These are phyloP conservation scores for Talaromyces sp. DNA, from an alignment of 2,329 filamentous ascomycete species.

Conservation along the genomic window DNA sequence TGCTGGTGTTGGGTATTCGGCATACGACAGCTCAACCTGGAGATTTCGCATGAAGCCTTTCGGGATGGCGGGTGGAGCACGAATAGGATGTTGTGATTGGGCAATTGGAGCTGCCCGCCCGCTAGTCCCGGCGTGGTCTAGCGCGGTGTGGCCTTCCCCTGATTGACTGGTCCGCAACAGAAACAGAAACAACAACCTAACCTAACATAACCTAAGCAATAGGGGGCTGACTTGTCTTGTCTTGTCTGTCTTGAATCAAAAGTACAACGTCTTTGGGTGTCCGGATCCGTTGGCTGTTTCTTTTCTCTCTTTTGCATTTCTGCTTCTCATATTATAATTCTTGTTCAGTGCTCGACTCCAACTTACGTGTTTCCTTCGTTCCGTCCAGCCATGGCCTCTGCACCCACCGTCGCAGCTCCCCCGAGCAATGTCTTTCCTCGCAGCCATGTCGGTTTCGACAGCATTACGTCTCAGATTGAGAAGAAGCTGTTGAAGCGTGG, in stretches of 20 bases:
- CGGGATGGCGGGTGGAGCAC: background rate
- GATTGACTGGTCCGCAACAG: conserved; percentile 24
- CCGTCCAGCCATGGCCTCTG: conserved; percentile 59
- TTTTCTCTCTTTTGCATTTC: conserved; percentile 1
- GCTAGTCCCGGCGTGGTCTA: conserved; percentile 30
- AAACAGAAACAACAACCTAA: conserved; percentile 15
- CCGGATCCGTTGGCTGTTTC: background rate
- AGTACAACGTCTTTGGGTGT: background rate
- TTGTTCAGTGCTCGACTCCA: background rate
- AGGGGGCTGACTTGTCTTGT: background rate
- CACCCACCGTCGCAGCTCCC: conserved; percentile 47
- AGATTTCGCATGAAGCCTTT: conserved; percentile 8
- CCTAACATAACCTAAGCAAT: no score
- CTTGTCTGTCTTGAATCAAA: background rate
- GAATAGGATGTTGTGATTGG: conserved; percentile 3
- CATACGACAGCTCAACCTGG: background rate
- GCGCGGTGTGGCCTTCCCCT: conserved; percentile 26
- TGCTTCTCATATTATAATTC: background rate
- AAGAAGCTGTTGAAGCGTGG: conserved; percentile 98
- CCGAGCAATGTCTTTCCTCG: conserved; percentile 68
- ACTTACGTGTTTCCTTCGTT: background rate
- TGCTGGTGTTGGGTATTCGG: background rate
- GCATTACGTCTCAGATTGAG: conserved; percentile 99
- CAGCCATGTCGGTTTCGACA: conserved; percentile 99
- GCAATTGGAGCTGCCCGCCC: conserved; percentile 7